Percentiles rank a stretch among this genome's conserved stretches.
These are phyloP conservation scores for Beverwykella pulmonaria DNA, from an alignment of 495 filamentous ascomycete species.

Conservation along the genomic window DNA sequence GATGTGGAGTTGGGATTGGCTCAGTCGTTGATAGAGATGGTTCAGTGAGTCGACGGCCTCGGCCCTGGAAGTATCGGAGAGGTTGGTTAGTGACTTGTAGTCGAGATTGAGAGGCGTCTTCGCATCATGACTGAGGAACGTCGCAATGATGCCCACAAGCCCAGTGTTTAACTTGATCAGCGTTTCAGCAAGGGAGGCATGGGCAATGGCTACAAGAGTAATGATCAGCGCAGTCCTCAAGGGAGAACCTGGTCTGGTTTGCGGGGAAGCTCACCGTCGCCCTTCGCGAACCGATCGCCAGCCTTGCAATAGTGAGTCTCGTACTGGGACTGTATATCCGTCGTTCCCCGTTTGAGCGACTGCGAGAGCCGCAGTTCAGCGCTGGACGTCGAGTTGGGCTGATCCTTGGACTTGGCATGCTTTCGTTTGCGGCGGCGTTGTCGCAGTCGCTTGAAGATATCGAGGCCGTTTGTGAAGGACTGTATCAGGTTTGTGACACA, in stretches of 20 bases:
- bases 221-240: constrained; percentile 16
- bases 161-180: constrained; percentile 45
- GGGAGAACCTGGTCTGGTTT: constrained; percentile 19
- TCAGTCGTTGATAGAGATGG: constrained; percentile 42
- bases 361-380: constrained; percentile 40
- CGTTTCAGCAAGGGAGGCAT: neutral
- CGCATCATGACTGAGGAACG: constrained; percentile 43
- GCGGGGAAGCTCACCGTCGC: constrained; percentile 41
- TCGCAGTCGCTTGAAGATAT: constrained; percentile 39
- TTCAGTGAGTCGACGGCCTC: constrained; percentile 44
- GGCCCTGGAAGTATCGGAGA: constrained; percentile 44
- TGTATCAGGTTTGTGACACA: constrained; percentile 37
- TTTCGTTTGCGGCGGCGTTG: constrained; percentile 36
- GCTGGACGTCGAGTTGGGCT: neutral
- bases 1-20: constrained; percentile 27
- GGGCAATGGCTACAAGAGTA: constrained; percentile 5
- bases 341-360: constrained; percentile 41
- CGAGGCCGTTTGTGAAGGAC: constrained; percentile 37
- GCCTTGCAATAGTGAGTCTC: constrained; percentile 32
- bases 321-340: constrained; percentile 43
- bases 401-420: constrained; percentile 20
- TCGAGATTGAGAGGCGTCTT: constrained; percentile 41
- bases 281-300: constrained; percentile 42
- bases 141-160: constrained; percentile 48
- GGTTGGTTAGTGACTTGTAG: constrained; percentile 44